phyloP scores from a whole-genome alignment of 148 eudicot genomes.

The Camellia granthamiana region DNA sequence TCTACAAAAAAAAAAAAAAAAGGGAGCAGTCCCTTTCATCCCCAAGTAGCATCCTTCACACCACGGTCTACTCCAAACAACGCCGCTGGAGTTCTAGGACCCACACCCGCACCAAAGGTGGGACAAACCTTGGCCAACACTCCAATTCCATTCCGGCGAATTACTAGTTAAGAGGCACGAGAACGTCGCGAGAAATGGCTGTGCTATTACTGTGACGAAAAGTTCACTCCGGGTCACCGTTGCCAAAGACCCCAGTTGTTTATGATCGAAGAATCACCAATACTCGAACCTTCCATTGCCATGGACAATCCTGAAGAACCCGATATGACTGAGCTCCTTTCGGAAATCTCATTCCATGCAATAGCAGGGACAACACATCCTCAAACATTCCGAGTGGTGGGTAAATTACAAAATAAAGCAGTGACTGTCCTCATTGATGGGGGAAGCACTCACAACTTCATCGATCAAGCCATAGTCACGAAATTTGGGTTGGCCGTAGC shows the following conservation, averaged over 20 bases:
- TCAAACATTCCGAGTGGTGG: conserved; percentile 1
- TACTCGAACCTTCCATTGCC: neutral
- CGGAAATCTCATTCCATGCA: conserved; percentile 20
- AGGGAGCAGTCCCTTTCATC: too few relatives aligned
- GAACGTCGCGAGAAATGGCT: conserved; percentile 7
- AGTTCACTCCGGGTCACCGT: neutral
- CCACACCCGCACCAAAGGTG: neutral
- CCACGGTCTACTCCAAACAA: too few relatives aligned
- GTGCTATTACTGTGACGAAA: conserved; percentile 19
- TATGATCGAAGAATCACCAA: conserved; percentile 5
- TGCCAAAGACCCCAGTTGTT: conserved; percentile 10
- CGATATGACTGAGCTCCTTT: neutral
- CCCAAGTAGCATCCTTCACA: too few relatives aligned
- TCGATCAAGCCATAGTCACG: neutral
- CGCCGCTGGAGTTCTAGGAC: neutral
- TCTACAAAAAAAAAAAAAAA: neutral
- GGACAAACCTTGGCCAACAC: too few relatives aligned
- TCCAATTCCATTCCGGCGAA: neutral
- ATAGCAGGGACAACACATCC: conserved; percentile 10
- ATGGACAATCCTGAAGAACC: neutral
- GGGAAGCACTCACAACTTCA: conserved; percentile 14
- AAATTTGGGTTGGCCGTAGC: neutral
- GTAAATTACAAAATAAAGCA: conserved; percentile 3
- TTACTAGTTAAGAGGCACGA: conserved; percentile 1
- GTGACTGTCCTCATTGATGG: conserved; percentile 1